Evolutionary conservation across 352 stramenopile species (phyloP), one percentile per base, ranked within the genome.

Genomic region (Phytophthora megakarya): DNA sequence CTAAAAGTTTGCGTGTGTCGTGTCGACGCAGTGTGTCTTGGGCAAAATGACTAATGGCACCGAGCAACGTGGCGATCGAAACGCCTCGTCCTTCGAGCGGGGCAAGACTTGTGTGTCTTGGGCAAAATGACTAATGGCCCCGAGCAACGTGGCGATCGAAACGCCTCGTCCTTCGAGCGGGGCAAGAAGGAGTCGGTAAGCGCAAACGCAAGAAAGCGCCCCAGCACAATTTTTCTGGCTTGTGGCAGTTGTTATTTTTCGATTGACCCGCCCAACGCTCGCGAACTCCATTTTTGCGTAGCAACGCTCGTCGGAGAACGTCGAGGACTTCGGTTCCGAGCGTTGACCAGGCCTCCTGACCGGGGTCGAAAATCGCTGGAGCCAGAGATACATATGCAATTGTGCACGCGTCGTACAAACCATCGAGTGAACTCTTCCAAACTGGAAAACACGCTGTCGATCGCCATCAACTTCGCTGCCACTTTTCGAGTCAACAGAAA

Each of bases 101-200:
- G 56, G 38, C 37, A 42, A 64, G 65, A 42, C 40, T 66, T 55
- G n/a, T 61, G 21, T 40, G 43, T 15, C 33, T 47, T 15, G 32
- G 18, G 53, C 25, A 19, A 59, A 64, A 56, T 47, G 60, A 57
- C 46, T 55, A 60, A 60, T 65, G 65, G 49, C 19, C 40, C 49
- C 23, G 19, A 22, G 56, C 48, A 67, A 67, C 23, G 46, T 40
- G 32, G 48, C 47, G 44, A 67, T 44, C 35, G 47, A 67, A 74
- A 74, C 61, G 65, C 30, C 22, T 60, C 16, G 21, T 59, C 35
- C 19, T 49, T 25, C 21, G 25, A 13, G 23, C 51, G 37, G 32
- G 56, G 38, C 37, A 42, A 64, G 65, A 73, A 73, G 50, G 46
- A 73, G 65, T 73, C 65, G 59, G 59, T 63, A 23, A 30, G 12